Evolutionary conservation across 768 basidiomycete genomes (phyloP).

Genomic region (Kwoniella sp.): DNA sequence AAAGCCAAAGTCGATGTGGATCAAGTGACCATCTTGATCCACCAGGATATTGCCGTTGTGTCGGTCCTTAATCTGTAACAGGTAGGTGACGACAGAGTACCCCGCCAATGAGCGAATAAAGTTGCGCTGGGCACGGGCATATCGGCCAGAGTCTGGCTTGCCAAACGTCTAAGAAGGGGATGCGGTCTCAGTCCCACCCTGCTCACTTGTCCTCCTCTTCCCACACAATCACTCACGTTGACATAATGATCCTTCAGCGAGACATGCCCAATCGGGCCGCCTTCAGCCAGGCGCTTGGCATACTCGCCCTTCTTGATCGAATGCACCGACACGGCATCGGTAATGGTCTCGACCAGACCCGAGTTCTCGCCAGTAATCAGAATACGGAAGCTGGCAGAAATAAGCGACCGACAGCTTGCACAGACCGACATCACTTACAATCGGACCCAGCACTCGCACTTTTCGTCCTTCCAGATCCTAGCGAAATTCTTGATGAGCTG

Average conservation of each 20-base stretch:
- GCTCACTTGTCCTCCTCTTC: background rate
- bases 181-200: background rate
- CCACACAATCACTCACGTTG: slow-evolving; percentile 57
- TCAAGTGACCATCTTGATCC: slow-evolving; percentile 88
- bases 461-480: slow-evolving; percentile 91
- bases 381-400: slow-evolving; percentile 95
- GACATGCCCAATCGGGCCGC: slow-evolving; percentile 72
- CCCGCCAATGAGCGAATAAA: slow-evolving; percentile 92
- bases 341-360: slow-evolving; percentile 95
- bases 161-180: slow-evolving; percentile 69
- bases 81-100: slow-evolving; percentile 91
- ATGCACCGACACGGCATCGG: slow-evolving; percentile 95
- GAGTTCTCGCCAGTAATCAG: slow-evolving; percentile 88
- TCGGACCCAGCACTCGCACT: slow-evolving; percentile 85
- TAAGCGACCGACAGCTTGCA: background rate
- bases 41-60: slow-evolving; percentile 98
- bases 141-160: slow-evolving; percentile 77
- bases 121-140: slow-evolving; percentile 81
- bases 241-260: slow-evolving; percentile 88
- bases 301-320: slow-evolving; percentile 99
- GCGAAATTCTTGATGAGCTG: slow-evolving; percentile 90
- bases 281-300: slow-evolving; percentile 74
- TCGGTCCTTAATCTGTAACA: slow-evolving; percentile 95
- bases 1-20: slow-evolving; percentile 97
- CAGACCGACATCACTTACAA: slow-evolving; percentile 65